Percentiles rank a stretch among this genome's conserved stretches.
These are phyloP conservation scores for Leccinellum luteum DNA, from an alignment of 768 basidiomycete species.

Conservation along the genomic window DNA sequence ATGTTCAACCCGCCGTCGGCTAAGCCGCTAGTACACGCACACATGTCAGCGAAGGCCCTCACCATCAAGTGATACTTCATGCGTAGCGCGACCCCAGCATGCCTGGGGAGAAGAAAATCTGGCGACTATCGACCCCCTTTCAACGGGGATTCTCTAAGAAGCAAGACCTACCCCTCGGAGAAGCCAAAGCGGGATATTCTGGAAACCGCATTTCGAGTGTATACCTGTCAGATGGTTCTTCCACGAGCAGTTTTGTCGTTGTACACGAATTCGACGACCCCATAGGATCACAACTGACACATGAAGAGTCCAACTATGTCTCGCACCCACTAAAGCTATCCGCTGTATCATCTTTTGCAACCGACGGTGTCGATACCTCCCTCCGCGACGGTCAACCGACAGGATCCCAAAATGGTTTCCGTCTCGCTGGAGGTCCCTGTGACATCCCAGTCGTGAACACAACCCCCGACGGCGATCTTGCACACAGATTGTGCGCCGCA, in stretches of 20 bases:
- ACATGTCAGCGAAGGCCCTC: neutral
- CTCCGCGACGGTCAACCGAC: neutral
- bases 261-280: constrained; percentile 27
- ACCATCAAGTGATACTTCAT: constrained; percentile 8
- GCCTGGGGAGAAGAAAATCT: constrained; percentile 27
- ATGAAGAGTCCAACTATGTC: neutral
- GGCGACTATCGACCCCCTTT: constrained; percentile 24
- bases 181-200: constrained; percentile 1
- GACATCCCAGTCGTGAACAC: neutral
- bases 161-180: constrained; percentile 3
- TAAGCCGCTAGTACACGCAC: neutral
- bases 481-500: constrained; percentile 20
- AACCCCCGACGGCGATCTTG: constrained; percentile 17
- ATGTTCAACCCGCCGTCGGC: neutral
- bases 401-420: neutral
- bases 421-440: neutral
- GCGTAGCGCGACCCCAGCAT: constrained; percentile 13
- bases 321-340: neutral
- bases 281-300: neutral
- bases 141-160: constrained; percentile 9
- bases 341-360: neutral
- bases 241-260: constrained; percentile 15
- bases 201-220: constrained; percentile 17
- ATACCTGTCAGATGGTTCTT: constrained; percentile 19
- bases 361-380: neutral